Conservation (phyloP, 148 eudicot species). For the Spergularia marina region DNA sequence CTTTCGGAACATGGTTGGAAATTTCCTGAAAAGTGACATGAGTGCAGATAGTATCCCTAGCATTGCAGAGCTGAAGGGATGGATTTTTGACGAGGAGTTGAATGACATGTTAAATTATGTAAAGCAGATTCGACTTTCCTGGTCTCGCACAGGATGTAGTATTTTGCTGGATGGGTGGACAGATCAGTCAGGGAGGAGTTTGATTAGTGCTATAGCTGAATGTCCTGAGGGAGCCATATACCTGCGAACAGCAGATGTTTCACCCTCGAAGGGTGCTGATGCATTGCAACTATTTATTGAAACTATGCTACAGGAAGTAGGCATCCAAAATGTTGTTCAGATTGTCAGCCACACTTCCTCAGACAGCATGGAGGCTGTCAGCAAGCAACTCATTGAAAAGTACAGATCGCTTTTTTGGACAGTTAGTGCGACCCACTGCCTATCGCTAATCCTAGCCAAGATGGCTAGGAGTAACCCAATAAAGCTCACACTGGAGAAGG, state of each 20-base stretch:
- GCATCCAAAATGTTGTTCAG: slow-evolving; percentile 59
- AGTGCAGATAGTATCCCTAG: slow-evolving; percentile 36
- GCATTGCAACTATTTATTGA: slow-evolving; percentile 43
- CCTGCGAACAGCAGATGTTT: slow-evolving; percentile 53
- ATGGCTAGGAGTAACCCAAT: slow-evolving; percentile 29
- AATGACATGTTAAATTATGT: slow-evolving; percentile 47
- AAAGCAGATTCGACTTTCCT: slow-evolving; percentile 40
- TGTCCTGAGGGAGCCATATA: slow-evolving; percentile 66
- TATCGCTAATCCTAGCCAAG: slow-evolving; percentile 58
- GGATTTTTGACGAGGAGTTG: slow-evolving; percentile 49
- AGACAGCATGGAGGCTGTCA: slow-evolving; percentile 40
- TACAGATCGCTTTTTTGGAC: slow-evolving; percentile 57
- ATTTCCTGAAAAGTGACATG: slow-evolving; percentile 18
- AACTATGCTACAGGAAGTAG: slow-evolving; percentile 55
- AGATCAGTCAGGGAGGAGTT: slow-evolving; percentile 41
- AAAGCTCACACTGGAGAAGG: slow-evolving; percentile 37
- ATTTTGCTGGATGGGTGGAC: slow-evolving; percentile 75
- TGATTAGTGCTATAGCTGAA: slow-evolving; percentile 52
- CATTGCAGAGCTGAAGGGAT: slow-evolving; percentile 44
- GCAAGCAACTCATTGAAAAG: slow-evolving; percentile 41
- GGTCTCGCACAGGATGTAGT: slow-evolving; percentile 70
- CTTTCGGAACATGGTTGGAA: slow-evolving; percentile 45
- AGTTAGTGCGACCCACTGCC: slow-evolving; percentile 52
- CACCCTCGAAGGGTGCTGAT: slow-evolving; percentile 41
- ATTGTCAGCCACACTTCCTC: slow-evolving; percentile 47